Evolutionary conservation across 495 filamentous ascomycete species (phyloP).

Genomic region (Neurospora pannonica): DNA sequence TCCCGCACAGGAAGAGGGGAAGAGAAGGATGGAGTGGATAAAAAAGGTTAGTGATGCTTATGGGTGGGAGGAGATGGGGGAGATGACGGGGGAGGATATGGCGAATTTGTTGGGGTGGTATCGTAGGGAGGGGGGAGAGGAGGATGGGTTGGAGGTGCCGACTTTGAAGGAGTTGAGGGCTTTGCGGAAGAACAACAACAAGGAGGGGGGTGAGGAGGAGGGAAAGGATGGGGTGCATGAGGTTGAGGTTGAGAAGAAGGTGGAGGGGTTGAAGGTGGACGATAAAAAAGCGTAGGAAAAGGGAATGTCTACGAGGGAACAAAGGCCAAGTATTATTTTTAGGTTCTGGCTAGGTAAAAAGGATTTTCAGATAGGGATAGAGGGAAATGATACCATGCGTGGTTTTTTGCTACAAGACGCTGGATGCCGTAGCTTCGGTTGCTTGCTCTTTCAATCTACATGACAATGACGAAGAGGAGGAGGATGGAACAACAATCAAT

Average conservation of each 20-base stretch:
- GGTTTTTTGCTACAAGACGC: too few relatives aligned
- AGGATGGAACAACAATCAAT: not conserved
- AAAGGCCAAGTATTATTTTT: too few relatives aligned
- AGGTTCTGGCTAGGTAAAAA: not conserved
- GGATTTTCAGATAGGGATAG: too few relatives aligned
- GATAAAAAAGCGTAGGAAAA: too few relatives aligned
- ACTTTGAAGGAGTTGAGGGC: constrained; percentile 37
- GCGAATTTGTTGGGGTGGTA: constrained; percentile 64
- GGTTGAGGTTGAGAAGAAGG: not conserved
- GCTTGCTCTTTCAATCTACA: not conserved
- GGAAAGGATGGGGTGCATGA: not conserved
- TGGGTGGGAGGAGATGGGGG: constrained; percentile 74
- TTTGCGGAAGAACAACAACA: constrained; percentile 24
- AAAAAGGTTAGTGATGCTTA: constrained; percentile 82
- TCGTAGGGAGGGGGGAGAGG: constrained; percentile 36
- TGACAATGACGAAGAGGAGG: not conserved
- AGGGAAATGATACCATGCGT: not conserved
- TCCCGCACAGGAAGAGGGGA: constrained; percentile 60
- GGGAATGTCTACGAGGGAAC: too few relatives aligned
- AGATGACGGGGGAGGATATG: constrained; percentile 81
- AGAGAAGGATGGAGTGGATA: constrained; percentile 95
- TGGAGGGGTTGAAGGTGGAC: not conserved
- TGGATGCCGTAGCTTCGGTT: too few relatives aligned
- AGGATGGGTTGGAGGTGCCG: constrained; percentile 39
- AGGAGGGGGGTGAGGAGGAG: not conserved